Base-by-base conservation (phyloP, 768 basidiomycete genomes). In the Tricholoma hemisulphureum region DNA sequence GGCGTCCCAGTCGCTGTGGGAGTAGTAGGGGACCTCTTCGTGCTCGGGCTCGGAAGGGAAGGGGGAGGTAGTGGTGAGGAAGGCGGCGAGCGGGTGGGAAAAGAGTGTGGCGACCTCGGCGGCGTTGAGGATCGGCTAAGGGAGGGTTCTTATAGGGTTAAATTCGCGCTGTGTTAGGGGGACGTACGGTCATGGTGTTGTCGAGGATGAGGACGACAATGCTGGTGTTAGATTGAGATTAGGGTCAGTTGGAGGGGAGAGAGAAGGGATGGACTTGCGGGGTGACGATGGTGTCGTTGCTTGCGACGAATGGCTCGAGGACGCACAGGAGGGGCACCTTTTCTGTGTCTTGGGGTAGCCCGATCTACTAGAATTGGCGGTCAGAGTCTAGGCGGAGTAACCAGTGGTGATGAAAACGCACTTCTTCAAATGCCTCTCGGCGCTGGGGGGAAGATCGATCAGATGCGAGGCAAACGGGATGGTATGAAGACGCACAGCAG, bases 381-480 rank as follows among this genome's bases (percentile, higher is more conserved):
- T 34, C 45, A 48, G 51, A 18, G 53, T 51, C 26, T 35, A 6
- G 24, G 28, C 26, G 13, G 28, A 37, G 61, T 31, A 32, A 28
- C 41, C 29, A 51, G 45, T 52, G 26, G 18, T 28, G 31, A 18
- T 23, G 16, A 13, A 2, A 11, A 57, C 69, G 6, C 55, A 93
- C 94, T 83, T 96, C 93, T 71, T 96, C 94, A 58, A 84, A 94
- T 0, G 93, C 93, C 74, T 95, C 93, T 41, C 93, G 80, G 54
- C 94, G 75, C 93, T 94, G 54, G 0, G 16, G 21, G n/a, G n/a
- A n/a, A n/a, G n/a, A 26, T 16, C 5, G n/a, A 10, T 46, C 3
- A 45, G 43, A 13, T 4, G 13, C 8, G 11, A 6, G 9, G 24
- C 21, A 14, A 4, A 18, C 20, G 13, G 51, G 58, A 58, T 9